Conservation (phyloP, 495 filamentous ascomycete species). For the Hypoxylon lienhwacheense region DNA sequence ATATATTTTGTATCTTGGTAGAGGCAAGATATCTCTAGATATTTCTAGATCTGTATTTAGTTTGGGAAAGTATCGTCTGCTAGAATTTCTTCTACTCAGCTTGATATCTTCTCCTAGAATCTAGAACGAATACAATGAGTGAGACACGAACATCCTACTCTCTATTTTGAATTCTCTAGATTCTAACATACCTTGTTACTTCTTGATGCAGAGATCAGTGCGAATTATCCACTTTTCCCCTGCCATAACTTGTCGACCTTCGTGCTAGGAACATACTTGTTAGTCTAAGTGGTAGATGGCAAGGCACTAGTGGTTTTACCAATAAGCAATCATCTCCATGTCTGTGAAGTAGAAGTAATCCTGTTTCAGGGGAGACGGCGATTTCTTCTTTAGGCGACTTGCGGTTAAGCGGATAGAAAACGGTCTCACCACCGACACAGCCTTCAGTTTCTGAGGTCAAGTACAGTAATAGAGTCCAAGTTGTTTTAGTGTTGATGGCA, state of each 20-base stretch:
- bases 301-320: conserved; percentile 33
- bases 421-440: conserved; percentile 81
- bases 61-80: no score
- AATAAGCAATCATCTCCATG: conserved; percentile 89
- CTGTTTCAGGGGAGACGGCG: conserved; percentile 71
- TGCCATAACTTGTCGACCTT: conserved; percentile 73
- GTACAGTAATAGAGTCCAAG: conserved; percentile 91
- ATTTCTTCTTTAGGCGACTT: conserved; percentile 61
- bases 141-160: neutral
- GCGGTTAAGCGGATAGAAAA: conserved; percentile 81
- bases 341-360: conserved; percentile 82
- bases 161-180: conserved; percentile 27
- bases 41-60: no score
- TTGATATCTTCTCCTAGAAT: no score
- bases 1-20: no score
- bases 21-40: no score
- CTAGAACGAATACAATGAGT: neutral
- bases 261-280: conserved; percentile 55
- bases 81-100: no score
- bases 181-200: neutral
- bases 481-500: conserved; percentile 72
- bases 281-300: neutral
- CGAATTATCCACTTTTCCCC: conserved; percentile 95
- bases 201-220: conserved; percentile 78
- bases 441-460: conserved; percentile 69